Percentiles rank a stretch among this genome's conserved stretches.
Conservation (phyloP, 768 basidiomycete genomes). For the Lentinus brumalis region DNA sequence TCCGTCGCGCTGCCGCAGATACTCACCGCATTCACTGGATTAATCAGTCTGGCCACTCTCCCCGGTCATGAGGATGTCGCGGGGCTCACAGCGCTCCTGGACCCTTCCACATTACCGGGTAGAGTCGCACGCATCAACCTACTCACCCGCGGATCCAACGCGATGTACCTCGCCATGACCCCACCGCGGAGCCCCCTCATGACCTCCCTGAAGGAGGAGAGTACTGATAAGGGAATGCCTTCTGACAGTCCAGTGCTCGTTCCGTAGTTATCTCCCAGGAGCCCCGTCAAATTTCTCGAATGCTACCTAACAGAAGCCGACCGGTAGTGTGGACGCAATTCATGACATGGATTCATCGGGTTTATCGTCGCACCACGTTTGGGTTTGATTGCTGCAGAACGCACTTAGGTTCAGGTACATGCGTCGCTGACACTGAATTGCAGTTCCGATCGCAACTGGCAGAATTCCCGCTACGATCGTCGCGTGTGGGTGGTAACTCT, state of each 20-base stretch:
- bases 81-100: conserved; percentile 32
- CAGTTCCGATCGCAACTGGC: no score
- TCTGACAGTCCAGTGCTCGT: conserved; percentile 9
- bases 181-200: conserved; percentile 23
- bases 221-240: conserved; percentile 10
- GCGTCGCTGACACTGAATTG: no score
- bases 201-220: conserved; percentile 10
- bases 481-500: no score
- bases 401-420: background rate
- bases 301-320: background rate
- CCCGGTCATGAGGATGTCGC: conserved; percentile 37
- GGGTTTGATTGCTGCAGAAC: background rate
- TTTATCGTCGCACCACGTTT: no score
- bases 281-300: background rate
- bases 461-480: background rate
- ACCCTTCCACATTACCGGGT: conserved; percentile 33
- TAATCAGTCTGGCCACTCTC: conserved; percentile 32
- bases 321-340: background rate
- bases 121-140: conserved; percentile 28
- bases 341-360: no score
- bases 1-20: background rate
- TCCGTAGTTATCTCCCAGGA: conserved; percentile 4
- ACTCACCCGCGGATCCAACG: conserved; percentile 29
- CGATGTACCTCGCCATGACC: conserved; percentile 31
- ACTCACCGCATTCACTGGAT: background rate